Base-by-base conservation (phyloP, 2,329 filamentous ascomycete genomes). In the Colletotrichum coccodes region DNA sequence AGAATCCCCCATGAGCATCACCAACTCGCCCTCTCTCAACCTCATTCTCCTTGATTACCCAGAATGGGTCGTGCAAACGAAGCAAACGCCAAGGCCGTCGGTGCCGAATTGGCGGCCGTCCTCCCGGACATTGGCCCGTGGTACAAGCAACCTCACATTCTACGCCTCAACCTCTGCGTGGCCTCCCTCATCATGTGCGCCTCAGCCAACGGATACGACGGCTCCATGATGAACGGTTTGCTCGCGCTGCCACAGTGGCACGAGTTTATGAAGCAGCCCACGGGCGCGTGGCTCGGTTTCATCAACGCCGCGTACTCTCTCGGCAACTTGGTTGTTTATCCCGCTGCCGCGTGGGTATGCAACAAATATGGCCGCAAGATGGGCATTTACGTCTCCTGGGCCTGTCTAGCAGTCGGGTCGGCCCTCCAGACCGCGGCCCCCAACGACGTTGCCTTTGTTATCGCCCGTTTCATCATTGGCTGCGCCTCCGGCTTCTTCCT, bases 161-260 rank as follows among this genome's bases (percentile, higher is more conserved):
- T 70, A 36, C 52, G 49, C 36, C 68, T 70, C 34, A 70, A 70
- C 26, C 65, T 70, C 40, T 70, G 68, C 52, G 36, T 70, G 2
- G 63, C 44, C 30, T 67, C 63, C 8, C 40, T 70, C 12, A 59
- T 62, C 38, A 59, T 70, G 12, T 57, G 66, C 23, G 53, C 68
- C 14, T 67, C 63, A 12, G 60, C 63, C 7, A 70, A 70, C 47
- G 68, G 68, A 1, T 70, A 66, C 59, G 78, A 80, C n/a, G 78
- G 77, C 16, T 81, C 80, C 1, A 77, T 84, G 70, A 82, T 82
- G 80, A 85, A 85, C 68, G 83, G 82, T 6, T 75, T 85, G 0
- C 83, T 84, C 60, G 77, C 82, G 4, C 75, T 83, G 0, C 70
- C 75, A 0, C 75, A 80, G 70, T 85, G 83, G 83, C 76, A 78